Conservation (phyloP, 169 alveolate species). For the Plasmodium adleri region DNA sequence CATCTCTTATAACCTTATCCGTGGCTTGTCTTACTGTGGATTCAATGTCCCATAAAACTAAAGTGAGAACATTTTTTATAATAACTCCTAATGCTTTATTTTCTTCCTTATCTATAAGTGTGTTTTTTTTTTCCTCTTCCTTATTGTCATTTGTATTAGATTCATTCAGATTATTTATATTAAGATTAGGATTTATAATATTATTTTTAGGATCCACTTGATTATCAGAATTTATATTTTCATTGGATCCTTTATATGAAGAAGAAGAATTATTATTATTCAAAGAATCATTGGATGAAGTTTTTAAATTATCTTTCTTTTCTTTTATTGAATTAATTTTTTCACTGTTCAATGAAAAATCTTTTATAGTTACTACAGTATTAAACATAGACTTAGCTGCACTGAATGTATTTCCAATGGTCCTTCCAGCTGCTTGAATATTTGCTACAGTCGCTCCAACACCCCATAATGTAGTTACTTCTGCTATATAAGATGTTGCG, state of each 20-base stretch:
- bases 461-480: conserved; percentile 84
- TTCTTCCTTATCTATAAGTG: conserved; percentile 49
- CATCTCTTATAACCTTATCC: conserved; percentile 81
- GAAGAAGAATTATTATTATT: background rate
- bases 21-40: conserved; percentile 82
- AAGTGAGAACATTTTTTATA: conserved; percentile 72
- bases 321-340: background rate
- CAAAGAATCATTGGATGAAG: background rate
- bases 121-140: conserved; percentile 69
- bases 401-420: conserved; percentile 44
- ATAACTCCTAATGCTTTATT: conserved; percentile 45
- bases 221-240: background rate
- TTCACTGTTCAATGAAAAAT: conserved; percentile 13
- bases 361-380: conserved; percentile 39
- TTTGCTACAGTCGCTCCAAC: conserved; percentile 82
- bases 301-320: background rate
- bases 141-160: background rate
- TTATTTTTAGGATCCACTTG: background rate
- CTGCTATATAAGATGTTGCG: conserved; percentile 80
- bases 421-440: conserved; percentile 81
- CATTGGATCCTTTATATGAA: background rate
- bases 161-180: background rate
- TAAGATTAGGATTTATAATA: background rate
- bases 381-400: conserved; percentile 27
- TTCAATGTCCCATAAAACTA: conserved; percentile 85